Evolutionary conservation across 192 early-diverging fungal species (phyloP).

Genomic region (Dissophora ornata): DNA sequence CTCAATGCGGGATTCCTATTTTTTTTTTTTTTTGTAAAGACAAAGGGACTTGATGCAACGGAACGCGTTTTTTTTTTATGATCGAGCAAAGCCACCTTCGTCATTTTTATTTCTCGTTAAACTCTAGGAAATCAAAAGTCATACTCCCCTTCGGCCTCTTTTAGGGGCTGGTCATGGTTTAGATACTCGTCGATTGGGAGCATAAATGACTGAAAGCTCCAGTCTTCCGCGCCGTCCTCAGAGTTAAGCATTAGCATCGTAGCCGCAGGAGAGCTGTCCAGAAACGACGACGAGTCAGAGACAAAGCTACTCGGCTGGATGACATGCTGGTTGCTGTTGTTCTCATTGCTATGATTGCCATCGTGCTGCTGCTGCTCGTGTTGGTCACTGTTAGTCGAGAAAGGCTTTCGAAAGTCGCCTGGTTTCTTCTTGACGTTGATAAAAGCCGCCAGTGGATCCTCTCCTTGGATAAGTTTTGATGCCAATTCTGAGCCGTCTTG

Average conservation of each 20-base stretch:
- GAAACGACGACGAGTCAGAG: constrained; percentile 11
- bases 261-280: constrained; percentile 18
- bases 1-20: background rate
- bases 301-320: background rate
- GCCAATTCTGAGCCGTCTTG: constrained; percentile 1
- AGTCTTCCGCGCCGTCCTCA: constrained; percentile 20
- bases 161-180: constrained; percentile 8
- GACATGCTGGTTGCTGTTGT: background rate
- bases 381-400: too few species aligned
- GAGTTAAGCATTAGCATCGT: constrained; percentile 22
- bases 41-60: too few species aligned
- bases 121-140: too few species aligned
- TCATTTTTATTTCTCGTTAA: constrained; percentile 2
- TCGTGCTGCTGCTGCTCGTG: background rate
- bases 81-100: constrained; percentile 8
- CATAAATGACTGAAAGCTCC: constrained; percentile 24
- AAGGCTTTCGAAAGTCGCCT: background rate
- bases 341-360: background rate
- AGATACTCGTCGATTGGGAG: constrained; percentile 14
- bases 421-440: constrained; percentile 7
- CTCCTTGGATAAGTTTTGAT: constrained; percentile 12
- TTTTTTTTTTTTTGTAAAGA: constrained; percentile 9
- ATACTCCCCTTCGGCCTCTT: background rate
- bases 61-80: background rate
- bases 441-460: constrained; percentile 29